Percentiles rank a stretch among this genome's conserved stretches.
phyloP scores from a whole-genome alignment of 495 filamentous ascomycete genomes.

The Neurospora terricola region DNA sequence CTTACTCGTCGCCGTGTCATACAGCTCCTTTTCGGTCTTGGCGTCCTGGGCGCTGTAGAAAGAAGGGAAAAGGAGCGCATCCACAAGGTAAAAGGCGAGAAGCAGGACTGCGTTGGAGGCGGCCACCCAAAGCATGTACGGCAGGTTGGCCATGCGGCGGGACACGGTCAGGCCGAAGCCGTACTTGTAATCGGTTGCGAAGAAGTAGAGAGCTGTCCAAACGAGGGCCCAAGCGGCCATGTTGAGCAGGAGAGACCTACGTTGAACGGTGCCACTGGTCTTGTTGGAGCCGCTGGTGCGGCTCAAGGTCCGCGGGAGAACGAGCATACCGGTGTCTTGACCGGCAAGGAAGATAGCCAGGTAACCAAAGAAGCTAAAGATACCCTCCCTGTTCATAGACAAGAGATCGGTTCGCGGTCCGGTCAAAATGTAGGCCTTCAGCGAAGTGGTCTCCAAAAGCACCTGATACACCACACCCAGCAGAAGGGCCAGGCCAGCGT shows the following conservation, averaged over 20 bases:
- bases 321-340: slow-evolving; percentile 66
- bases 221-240: slow-evolving; percentile 49
- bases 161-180: slow-evolving; percentile 70
- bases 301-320: slow-evolving; percentile 54
- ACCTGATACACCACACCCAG: slow-evolving; percentile 60
- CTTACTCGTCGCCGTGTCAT: slow-evolving; percentile 58
- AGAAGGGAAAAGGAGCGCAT: slow-evolving; percentile 65
- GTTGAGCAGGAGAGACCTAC: slow-evolving; percentile 47
- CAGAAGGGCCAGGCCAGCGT: slow-evolving; percentile 57
- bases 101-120: slow-evolving; percentile 81
- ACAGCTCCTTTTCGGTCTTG: slow-evolving; percentile 46
- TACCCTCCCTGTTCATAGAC: slow-evolving; percentile 83
- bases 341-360: slow-evolving; percentile 91
- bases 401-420: slow-evolving; percentile 67
- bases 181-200: slow-evolving; percentile 55
- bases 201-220: slow-evolving; percentile 58
- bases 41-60: slow-evolving; percentile 46
- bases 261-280: slow-evolving; percentile 17
- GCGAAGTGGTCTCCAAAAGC: slow-evolving; percentile 60
- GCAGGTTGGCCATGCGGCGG: slow-evolving; percentile 82
- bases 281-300: slow-evolving; percentile 22
- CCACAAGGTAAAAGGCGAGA: slow-evolving; percentile 63
- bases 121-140: slow-evolving; percentile 84
- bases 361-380: slow-evolving; percentile 90
- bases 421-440: slow-evolving; percentile 79